Conservation (phyloP, 805 yeast species). For the Grigorovia transvaalensis region DNA sequence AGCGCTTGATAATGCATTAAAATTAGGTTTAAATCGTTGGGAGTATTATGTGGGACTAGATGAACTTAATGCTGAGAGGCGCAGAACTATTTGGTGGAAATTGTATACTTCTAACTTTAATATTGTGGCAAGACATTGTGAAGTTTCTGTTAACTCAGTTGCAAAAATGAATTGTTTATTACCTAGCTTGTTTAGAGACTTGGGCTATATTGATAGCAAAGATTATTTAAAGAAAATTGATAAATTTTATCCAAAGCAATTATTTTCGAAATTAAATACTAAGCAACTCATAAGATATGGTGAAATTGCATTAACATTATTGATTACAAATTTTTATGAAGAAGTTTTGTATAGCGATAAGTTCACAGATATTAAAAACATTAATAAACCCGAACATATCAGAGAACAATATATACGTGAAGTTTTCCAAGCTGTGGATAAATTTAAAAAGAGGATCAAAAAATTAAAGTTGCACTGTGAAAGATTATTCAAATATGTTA, state of each 20-base stretch:
- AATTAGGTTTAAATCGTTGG: constrained; percentile 25
- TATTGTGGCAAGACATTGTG: constrained; percentile 10
- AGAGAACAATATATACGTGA: constrained; percentile 14
- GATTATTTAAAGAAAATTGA: constrained; percentile 9
- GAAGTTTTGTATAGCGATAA: constrained; percentile 18
- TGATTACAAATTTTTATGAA: constrained; percentile 14
- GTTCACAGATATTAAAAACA: constrained; percentile 20
- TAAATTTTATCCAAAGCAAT: neutral
- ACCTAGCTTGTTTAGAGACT: constrained; percentile 17
- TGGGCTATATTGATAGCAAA: constrained; percentile 16
- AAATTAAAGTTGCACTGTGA: constrained; percentile 12
- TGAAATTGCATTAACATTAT: constrained; percentile 10
- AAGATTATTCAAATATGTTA: constrained; percentile 10
- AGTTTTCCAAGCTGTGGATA: constrained; percentile 11
- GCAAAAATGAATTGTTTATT: constrained; percentile 18
- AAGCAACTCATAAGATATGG: constrained; percentile 10
- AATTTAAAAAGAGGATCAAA: constrained; percentile 8
- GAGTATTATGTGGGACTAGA: constrained; percentile 26
- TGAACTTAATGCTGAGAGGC: constrained; percentile 21
- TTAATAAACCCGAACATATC: constrained; percentile 14
- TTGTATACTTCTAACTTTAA: constrained; percentile 18
- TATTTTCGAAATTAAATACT: neutral
- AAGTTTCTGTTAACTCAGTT: constrained; percentile 15
- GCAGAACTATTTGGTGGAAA: constrained; percentile 25
- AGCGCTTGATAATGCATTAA: constrained; percentile 17